Percentiles rank a stretch among this genome's conserved stretches.
Evolutionary conservation across 148 eudicot genomes (phyloP).

Genomic region (Dianthus caryophyllus): DNA sequence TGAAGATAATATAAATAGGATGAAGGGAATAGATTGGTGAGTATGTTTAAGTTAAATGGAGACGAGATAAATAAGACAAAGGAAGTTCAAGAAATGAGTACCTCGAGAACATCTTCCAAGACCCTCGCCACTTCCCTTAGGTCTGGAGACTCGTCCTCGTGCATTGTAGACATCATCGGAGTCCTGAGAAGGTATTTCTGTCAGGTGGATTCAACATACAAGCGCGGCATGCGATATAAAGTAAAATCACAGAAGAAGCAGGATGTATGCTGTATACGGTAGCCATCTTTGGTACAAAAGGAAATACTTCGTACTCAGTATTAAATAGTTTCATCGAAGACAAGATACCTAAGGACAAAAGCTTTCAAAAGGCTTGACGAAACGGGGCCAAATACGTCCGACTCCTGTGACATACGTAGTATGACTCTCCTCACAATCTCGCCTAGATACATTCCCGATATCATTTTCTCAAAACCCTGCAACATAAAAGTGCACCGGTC

Average conservation of each 20-base stretch:
- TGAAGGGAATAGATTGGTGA: neutral
- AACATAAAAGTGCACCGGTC: constrained; percentile 18
- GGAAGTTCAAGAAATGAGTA: constrained; percentile 18
- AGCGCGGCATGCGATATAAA: neutral
- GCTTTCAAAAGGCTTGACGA: constrained; percentile 44
- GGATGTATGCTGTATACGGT: neutral
- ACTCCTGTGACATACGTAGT: constrained; percentile 63
- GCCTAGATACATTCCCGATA: constrained; percentile 95
- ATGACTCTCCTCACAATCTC: constrained; percentile 85
- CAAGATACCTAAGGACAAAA: constrained; percentile 65
- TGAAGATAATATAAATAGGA: neutral
- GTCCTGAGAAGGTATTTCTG: constrained; percentile 37
- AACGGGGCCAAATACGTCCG: constrained; percentile 64
- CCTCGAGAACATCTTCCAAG: constrained; percentile 61
- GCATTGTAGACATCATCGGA: constrained; percentile 68
- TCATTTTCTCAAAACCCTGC: constrained; percentile 96
- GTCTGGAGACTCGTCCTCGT: constrained; percentile 67
- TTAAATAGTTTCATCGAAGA: neutral
- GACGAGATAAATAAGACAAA: neutral
- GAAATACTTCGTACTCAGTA: too few species aligned
- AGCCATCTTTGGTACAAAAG: neutral
- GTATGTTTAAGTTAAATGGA: neutral
- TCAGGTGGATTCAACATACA: neutral
- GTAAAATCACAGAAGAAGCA: neutral
- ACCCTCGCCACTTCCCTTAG: constrained; percentile 66